Percentiles rank a stretch among this genome's conserved stretches.
Conservation (phyloP, 2,329 filamentous ascomycete genomes). For the Talaromyces islandicus region DNA sequence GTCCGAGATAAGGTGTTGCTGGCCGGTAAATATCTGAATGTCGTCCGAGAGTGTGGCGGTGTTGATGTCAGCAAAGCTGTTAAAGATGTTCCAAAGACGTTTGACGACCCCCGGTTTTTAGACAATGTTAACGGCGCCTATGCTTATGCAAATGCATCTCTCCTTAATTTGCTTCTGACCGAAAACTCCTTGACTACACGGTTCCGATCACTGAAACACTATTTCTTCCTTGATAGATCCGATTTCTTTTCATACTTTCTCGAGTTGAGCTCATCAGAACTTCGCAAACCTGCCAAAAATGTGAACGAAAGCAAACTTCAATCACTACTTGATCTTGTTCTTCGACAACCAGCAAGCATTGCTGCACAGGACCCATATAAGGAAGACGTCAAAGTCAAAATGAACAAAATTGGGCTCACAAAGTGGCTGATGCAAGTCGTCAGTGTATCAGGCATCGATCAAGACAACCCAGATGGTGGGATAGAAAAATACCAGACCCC, state of each 20-base stretch:
- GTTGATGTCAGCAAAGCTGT: constrained; percentile 88
- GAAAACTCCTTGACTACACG: constrained; percentile 85
- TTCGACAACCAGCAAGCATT: constrained; percentile 92
- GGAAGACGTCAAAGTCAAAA: constrained; percentile 94
- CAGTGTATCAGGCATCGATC: constrained; percentile 91
- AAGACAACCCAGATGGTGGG: constrained; percentile 59
- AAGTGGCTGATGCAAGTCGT: constrained; percentile 95
- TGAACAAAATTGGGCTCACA: constrained; percentile 90
- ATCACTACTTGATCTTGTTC: constrained; percentile 87
- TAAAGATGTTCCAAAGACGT: constrained; percentile 80
- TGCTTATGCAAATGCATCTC: constrained; percentile 87
- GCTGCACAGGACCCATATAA: constrained; percentile 95
- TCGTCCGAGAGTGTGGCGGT: constrained; percentile 92
- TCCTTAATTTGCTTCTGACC: constrained; percentile 84
- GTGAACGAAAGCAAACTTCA: constrained; percentile 94
- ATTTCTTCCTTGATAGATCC: constrained; percentile 96
- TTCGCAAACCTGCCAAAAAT: constrained; percentile 79
- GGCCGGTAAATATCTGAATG: constrained; percentile 95
- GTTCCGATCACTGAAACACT: constrained; percentile 89
- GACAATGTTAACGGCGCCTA: constrained; percentile 96
- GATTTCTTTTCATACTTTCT: constrained; percentile 99
- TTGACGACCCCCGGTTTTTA: constrained; percentile 85
- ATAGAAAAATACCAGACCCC: constrained; percentile 69
- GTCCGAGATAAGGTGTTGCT: constrained; percentile 93
- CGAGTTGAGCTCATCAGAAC: constrained; percentile 80